Conservation (phyloP, 1,284 basidiomycete genomes). For the Mycena citricolor region DNA sequence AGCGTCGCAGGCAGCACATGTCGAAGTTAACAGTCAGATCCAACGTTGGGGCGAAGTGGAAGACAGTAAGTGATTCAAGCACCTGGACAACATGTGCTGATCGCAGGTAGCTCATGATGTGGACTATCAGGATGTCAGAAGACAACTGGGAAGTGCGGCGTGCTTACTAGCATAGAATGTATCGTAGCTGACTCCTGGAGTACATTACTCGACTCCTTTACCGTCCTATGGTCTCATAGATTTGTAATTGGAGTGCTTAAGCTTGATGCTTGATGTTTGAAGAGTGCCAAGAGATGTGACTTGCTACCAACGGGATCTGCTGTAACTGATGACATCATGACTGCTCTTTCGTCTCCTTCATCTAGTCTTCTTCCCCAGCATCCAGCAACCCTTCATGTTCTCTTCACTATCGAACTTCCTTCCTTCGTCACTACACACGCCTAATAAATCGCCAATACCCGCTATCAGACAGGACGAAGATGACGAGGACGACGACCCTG, state of each 20-base stretch:
- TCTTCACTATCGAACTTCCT: slow-evolving; percentile 43
- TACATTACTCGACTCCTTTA: too few relatives aligned
- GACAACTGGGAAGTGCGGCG: slow-evolving; percentile 81
- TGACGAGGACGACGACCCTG: slow-evolving; percentile 24
- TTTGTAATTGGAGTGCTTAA: too few relatives aligned
- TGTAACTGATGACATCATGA: too few relatives aligned
- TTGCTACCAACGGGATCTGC: too few relatives aligned
- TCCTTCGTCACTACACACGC: slow-evolving; percentile 60
- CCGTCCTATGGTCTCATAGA: too few relatives aligned
- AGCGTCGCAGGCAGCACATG: slow-evolving; percentile 84
- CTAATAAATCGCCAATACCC: slow-evolving; percentile 30
- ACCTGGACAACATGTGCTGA: slow-evolving; percentile 3
- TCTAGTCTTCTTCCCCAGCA: too few relatives aligned
- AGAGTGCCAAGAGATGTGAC: too few relatives aligned
- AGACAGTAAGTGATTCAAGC: slow-evolving; percentile 74
- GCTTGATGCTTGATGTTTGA: too few relatives aligned
- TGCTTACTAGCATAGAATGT: slow-evolving; percentile 43
- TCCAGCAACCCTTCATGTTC: too few relatives aligned
- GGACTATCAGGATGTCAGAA: slow-evolving; percentile 90
- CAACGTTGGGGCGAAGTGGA: slow-evolving; percentile 98
- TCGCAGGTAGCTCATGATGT: slow-evolving; percentile 82
- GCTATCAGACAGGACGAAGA: slow-evolving; percentile 29
- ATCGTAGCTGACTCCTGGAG: too few relatives aligned
- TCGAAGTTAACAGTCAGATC: slow-evolving; percentile 95
- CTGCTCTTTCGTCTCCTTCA: too few relatives aligned